phyloP scores from a whole-genome alignment of 495 filamentous ascomycete species.

The Astrocystis sublimbata region DNA sequence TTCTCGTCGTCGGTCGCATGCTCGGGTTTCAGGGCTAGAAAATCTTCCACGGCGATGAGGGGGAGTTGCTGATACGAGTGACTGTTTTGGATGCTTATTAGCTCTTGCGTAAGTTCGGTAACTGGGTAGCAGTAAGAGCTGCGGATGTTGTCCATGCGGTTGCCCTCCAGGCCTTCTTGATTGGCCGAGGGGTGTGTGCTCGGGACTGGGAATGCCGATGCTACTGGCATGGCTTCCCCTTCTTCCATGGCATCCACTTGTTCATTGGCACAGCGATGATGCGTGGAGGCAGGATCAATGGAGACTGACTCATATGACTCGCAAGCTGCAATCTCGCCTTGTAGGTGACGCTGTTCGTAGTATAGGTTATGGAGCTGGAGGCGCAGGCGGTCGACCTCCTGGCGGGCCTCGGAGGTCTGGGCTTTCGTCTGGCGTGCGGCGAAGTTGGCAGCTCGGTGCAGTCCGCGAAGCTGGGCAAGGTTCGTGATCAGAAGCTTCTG shows the following conservation, averaged over 20 bases:
- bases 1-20: slow-evolving; percentile 68
- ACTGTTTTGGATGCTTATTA: slow-evolving; percentile 45
- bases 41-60: slow-evolving; percentile 79
- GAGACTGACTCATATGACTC: slow-evolving; percentile 85
- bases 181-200: slow-evolving; percentile 2
- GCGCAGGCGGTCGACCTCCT: slow-evolving; percentile 89
- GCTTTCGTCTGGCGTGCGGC: slow-evolving; percentile 83
- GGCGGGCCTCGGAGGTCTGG: slow-evolving; percentile 78
- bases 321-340: slow-evolving; percentile 87
- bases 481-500: slow-evolving; percentile 80
- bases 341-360: slow-evolving; percentile 90
- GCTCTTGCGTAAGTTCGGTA: slow-evolving; percentile 23
- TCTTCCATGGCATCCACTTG: no score
- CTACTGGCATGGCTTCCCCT: slow-evolving; percentile 1
- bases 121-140: slow-evolving; percentile 5
- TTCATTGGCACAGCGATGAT: not conserved
- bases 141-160: not conserved
- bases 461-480: slow-evolving; percentile 75
- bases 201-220: not conserved
- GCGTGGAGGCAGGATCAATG: not conserved
- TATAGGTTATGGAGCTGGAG: slow-evolving; percentile 93
- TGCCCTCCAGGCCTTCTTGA: not conserved
- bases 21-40: slow-evolving; percentile 76
- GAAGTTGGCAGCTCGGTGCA: slow-evolving; percentile 79
- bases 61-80: slow-evolving; percentile 87